Evolutionary conservation across 495 filamentous ascomycete species (phyloP).

Genomic region (Penicillium pancosmium): DNA sequence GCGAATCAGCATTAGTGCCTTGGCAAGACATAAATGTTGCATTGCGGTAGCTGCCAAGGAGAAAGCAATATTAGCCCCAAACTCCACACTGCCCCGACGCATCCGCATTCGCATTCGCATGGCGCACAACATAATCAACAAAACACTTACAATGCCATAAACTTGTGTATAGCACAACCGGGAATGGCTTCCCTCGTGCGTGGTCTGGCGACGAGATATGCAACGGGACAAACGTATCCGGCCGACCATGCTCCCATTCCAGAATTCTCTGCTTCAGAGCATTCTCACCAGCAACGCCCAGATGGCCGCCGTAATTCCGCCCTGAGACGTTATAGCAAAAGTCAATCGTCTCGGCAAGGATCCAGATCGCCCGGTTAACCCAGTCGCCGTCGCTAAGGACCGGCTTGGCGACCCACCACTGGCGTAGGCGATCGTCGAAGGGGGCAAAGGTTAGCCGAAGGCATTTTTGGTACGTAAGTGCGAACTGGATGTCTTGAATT

Average conservation of each 20-base stretch:
- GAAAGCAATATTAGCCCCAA: constrained; percentile 7
- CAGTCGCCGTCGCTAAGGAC: constrained; percentile 42
- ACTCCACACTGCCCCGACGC: neutral
- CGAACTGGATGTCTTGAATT: constrained; percentile 48
- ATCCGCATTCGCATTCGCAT: neutral
- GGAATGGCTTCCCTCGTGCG: constrained; percentile 38
- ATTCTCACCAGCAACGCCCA: constrained; percentile 22
- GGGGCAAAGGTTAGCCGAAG: constrained; percentile 40
- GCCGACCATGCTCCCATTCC: constrained; percentile 35
- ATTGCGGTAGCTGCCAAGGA: constrained; percentile 35
- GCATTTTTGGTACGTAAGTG: constrained; percentile 41
- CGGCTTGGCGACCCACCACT: constrained; percentile 32
- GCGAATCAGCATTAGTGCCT: constrained; percentile 36
- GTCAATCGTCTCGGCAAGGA: constrained; percentile 44
- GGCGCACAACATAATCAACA: neutral
- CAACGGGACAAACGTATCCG: constrained; percentile 40
- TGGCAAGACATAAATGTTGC: constrained; percentile 45
- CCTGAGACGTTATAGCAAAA: constrained; percentile 38
- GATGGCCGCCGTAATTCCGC: constrained; percentile 20
- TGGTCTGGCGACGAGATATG: constrained; percentile 37
- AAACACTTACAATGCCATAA: constrained; percentile 38
- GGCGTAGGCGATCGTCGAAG: constrained; percentile 39
- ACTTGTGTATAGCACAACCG: constrained; percentile 42
- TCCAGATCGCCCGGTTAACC: constrained; percentile 43
- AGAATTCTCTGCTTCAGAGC: constrained; percentile 33